phyloP scores from a whole-genome alignment of 2,329 filamentous ascomycete genomes.

The Ascochyta clinopodiicola region DNA sequence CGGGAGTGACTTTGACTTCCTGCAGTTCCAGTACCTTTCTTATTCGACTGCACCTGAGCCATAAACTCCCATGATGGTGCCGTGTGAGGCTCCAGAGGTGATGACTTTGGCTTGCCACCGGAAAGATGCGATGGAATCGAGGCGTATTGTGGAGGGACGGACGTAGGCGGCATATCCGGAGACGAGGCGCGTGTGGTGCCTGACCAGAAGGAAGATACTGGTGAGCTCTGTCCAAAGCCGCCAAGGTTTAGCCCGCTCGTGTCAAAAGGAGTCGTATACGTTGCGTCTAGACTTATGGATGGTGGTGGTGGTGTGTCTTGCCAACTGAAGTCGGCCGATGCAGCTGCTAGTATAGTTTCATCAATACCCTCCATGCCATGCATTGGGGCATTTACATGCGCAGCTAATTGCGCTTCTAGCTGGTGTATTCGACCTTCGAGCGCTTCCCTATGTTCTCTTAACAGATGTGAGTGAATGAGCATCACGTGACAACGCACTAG shows the following conservation, averaged over 20 bases:
- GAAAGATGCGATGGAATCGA: conserved; percentile 25
- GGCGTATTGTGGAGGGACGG: conserved; percentile 31
- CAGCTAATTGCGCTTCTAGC: conserved; percentile 45
- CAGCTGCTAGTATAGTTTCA: conserved; percentile 34
- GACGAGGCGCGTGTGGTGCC: conserved; percentile 46
- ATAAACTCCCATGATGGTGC: conserved; percentile 47
- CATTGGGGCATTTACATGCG: conserved; percentile 45
- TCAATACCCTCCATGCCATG: conserved; percentile 46
- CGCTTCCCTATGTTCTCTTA: conserved; percentile 46
- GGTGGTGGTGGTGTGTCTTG: conserved; percentile 34
- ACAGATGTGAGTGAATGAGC: conserved; percentile 19
- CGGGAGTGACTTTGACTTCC: conserved; percentile 36
- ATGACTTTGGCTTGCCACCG: conserved; percentile 28
- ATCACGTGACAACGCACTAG: conserved; percentile 32
- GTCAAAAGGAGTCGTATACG: conserved; percentile 33
- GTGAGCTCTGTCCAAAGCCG: conserved; percentile 35
- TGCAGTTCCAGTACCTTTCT: conserved; percentile 22
- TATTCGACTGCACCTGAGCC: conserved; percentile 25
- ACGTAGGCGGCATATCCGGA: conserved; percentile 42
- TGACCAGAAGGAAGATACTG: conserved; percentile 48
- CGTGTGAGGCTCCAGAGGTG: conserved; percentile 38
- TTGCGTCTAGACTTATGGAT: conserved; percentile 33
- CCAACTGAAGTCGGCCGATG: conserved; percentile 40
- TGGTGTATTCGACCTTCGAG: conserved; percentile 48
- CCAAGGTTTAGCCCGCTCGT: conserved; percentile 1